phyloP scores from a whole-genome alignment of 805 yeast species.

The Sporopachydermia quercuum region DNA sequence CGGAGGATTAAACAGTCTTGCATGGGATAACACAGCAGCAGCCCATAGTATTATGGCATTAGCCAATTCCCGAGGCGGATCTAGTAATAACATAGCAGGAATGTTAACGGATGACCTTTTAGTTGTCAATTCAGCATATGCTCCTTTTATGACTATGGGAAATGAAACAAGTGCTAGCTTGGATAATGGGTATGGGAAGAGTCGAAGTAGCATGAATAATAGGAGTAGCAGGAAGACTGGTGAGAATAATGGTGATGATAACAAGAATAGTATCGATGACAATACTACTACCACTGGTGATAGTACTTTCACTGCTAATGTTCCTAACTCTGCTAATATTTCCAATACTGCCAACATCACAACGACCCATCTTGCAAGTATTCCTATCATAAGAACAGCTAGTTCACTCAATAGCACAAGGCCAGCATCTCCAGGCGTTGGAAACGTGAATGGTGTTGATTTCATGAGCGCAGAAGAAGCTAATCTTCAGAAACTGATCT shows the following conservation, averaged over 20 bases:
- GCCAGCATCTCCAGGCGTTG: slow-evolving; percentile 7
- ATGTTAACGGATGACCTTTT: background rate
- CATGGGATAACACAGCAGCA: background rate
- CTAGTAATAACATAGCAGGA: background rate
- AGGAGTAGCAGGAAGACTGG: too few relatives aligned
- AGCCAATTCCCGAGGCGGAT: background rate
- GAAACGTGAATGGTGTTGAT: slow-evolving; percentile 5
- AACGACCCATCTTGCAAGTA: background rate
- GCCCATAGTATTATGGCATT: background rate
- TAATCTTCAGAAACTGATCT: background rate
- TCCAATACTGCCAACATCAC: slow-evolving; percentile 7
- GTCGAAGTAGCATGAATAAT: too few relatives aligned
- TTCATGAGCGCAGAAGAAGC: slow-evolving; percentile 2
- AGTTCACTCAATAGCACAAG: background rate
- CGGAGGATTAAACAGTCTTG: background rate
- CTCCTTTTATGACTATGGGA: background rate
- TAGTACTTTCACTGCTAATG: slow-evolving; percentile 8
- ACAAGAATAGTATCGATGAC: slow-evolving; percentile 13
- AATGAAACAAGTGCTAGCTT: background rate
- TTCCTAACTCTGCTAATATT: slow-evolving; percentile 7
- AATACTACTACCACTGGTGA: slow-evolving; percentile 15
- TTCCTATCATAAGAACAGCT: background rate
- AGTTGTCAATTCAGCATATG: background rate
- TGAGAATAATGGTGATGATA: too few relatives aligned
- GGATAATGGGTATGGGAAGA: too few relatives aligned